A percentile compares a stretch with the other conserved stretches of the same genome.
phyloP scores from a whole-genome alignment of 2,329 filamentous ascomycete species.

The Fusarium marasasianum region DNA sequence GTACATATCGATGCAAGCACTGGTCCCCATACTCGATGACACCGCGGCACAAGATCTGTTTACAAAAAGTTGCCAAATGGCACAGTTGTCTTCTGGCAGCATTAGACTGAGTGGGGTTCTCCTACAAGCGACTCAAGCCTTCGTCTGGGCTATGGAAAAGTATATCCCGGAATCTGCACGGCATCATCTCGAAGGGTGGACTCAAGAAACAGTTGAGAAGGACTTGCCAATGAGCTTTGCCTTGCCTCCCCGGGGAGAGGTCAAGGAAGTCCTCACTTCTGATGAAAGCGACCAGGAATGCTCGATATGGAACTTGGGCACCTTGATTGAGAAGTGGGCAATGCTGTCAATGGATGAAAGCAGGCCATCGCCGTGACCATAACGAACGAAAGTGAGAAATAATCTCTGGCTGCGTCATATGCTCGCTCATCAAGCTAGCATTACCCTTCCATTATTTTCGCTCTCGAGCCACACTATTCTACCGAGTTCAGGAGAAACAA shows the following conservation, averaged over 20 bases:
- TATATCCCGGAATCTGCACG: not conserved
- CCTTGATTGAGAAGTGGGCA: not conserved
- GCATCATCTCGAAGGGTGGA: not conserved
- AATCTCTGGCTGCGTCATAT: too few relatives aligned
- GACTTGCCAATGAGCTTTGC: not conserved
- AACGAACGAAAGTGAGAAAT: not conserved
- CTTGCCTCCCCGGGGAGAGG: not conserved
- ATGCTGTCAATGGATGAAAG: not conserved
- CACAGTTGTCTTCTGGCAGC: not conserved
- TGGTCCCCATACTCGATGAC: not conserved
- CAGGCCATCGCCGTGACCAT: not conserved
- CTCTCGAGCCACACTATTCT: not conserved
- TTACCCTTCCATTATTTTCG: not conserved
- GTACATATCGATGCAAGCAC: not conserved
- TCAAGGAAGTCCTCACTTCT: not conserved
- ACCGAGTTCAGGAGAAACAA: not conserved
- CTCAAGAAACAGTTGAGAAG: not conserved
- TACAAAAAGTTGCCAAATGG: not conserved
- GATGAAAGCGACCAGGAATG: not conserved
- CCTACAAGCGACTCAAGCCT: not conserved
- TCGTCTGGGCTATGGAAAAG: not conserved
- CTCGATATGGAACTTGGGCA: not conserved
- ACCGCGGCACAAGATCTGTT: not conserved
- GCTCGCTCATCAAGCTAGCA: not conserved
- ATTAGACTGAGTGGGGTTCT: not conserved